Evolutionary conservation across 1,284 basidiomycete genomes (phyloP).

Genomic region (Ganoderma boninense): DNA sequence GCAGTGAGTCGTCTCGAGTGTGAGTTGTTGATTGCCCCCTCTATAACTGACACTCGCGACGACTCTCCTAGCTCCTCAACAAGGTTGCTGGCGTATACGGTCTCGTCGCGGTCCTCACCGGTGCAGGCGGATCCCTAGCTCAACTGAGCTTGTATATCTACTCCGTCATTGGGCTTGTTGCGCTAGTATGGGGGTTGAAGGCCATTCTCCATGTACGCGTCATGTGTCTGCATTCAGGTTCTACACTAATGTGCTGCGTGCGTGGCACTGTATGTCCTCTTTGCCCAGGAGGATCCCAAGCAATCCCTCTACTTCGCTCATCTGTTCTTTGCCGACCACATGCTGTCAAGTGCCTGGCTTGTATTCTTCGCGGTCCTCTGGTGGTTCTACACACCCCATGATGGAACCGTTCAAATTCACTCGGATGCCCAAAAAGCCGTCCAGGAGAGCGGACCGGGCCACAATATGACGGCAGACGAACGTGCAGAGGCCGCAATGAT

Average conservation of each 20-base stretch:
- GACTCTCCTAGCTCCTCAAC: slow-evolving; percentile 80
- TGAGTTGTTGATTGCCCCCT: slow-evolving; percentile 17
- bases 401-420: slow-evolving; percentile 82
- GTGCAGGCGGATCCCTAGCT: slow-evolving; percentile 86
- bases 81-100: slow-evolving; percentile 99
- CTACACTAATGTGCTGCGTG: slow-evolving; percentile 18
- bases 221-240: not conserved
- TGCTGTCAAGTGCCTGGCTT: slow-evolving; percentile 93
- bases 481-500: slow-evolving; percentile 75
- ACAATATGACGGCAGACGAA: slow-evolving; percentile 68
- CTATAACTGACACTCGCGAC: slow-evolving; percentile 25
- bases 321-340: slow-evolving; percentile 91
- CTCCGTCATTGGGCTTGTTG: slow-evolving; percentile 84
- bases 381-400: slow-evolving; percentile 93
- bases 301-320: slow-evolving; percentile 92
- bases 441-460: slow-evolving; percentile 62
- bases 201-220: slow-evolving; percentile 80
- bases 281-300: slow-evolving; percentile 82
- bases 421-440: slow-evolving; percentile 89
- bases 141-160: slow-evolving; percentile 96
- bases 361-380: slow-evolving; percentile 89
- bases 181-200: slow-evolving; percentile 88
- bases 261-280: slow-evolving; percentile 17
- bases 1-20: slow-evolving; percentile 57
- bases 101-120: slow-evolving; percentile 88